Evolutionary conservation across 2,329 filamentous ascomycete genomes (phyloP).

Genomic region (Bimuria novae-zelandiae): DNA sequence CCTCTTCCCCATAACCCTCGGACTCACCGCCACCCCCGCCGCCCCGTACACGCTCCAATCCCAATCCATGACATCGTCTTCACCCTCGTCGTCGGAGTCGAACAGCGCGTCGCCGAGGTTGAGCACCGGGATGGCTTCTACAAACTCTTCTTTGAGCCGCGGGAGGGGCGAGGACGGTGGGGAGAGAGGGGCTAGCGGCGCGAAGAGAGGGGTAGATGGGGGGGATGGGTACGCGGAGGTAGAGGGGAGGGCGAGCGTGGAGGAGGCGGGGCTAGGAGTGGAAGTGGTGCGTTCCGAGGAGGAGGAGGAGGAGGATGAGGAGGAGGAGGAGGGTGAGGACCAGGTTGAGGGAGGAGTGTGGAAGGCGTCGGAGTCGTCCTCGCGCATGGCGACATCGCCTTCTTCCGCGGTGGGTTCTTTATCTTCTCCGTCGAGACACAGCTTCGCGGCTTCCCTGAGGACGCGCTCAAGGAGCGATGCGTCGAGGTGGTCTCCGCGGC

Average conservation of each 20-base stretch:
- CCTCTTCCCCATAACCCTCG: constrained; percentile 7
- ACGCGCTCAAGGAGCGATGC: not conserved
- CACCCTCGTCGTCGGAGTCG: constrained; percentile 8
- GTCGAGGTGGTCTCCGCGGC: not conserved
- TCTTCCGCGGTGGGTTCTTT: not conserved
- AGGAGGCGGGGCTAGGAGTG: not conserved
- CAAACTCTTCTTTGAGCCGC: not conserved
- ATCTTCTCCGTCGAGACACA: not conserved
- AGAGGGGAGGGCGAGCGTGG: not conserved
- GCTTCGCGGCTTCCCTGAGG: not conserved
- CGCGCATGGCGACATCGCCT: not conserved
- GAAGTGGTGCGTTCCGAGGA: not conserved
- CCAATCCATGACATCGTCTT: too few relatives aligned
- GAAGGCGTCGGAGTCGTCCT: not conserved
- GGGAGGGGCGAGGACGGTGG: not conserved
- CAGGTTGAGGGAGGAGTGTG: not conserved
- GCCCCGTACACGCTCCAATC: constrained; percentile 21
- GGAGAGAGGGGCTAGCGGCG: not conserved
- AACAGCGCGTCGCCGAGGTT: constrained; percentile 2
- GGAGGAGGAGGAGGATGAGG: not conserved
- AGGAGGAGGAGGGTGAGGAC: not conserved
- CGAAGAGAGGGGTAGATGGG: not conserved
- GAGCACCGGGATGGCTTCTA: not conserved
- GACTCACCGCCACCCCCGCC: constrained; percentile 19
- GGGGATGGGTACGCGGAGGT: constrained; percentile 1